phyloP scores from a whole-genome alignment of 2,329 filamentous ascomycete genomes.

The Arachnopeziza araneosa region DNA sequence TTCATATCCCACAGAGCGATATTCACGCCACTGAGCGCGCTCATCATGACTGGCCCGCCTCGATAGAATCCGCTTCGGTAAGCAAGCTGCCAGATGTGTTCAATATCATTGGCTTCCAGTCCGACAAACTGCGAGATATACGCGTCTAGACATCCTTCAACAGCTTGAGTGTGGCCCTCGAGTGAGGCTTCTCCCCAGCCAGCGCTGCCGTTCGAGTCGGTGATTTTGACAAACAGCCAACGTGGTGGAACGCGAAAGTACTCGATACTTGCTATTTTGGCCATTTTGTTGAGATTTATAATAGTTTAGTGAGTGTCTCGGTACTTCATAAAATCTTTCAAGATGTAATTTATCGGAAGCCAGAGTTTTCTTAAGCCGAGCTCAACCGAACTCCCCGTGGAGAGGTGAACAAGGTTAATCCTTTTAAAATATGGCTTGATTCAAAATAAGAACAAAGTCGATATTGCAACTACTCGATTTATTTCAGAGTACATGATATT shows the following conservation, averaged over 20 bases:
- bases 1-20: slow-evolving; percentile 40
- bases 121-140: slow-evolving; percentile 58
- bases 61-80: slow-evolving; percentile 71
- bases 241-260: slow-evolving; percentile 71
- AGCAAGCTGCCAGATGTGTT: slow-evolving; percentile 72
- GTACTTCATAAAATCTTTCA: background rate
- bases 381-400: too few relatives aligned
- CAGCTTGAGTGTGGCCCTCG: slow-evolving; percentile 67
- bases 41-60: slow-evolving; percentile 76
- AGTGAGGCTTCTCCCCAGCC: slow-evolving; percentile 74
- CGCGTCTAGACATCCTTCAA: slow-evolving; percentile 68
- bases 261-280: slow-evolving; percentile 59
- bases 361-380: background rate
- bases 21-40: slow-evolving; percentile 69
- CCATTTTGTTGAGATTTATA: slow-evolving; percentile 39
- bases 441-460: too few relatives aligned
- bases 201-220: slow-evolving; percentile 55
- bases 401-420: background rate
- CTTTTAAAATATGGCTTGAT: too few relatives aligned
- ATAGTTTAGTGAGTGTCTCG: background rate
- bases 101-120: slow-evolving; percentile 70
- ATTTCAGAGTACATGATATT: too few relatives aligned
- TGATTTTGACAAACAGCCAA: slow-evolving; percentile 75
- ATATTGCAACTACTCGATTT: too few relatives aligned
- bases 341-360: background rate